Evolutionary conservation across 78 protist genomes (phyloP).

Genomic region (Monosiga brevicollis): DNA sequence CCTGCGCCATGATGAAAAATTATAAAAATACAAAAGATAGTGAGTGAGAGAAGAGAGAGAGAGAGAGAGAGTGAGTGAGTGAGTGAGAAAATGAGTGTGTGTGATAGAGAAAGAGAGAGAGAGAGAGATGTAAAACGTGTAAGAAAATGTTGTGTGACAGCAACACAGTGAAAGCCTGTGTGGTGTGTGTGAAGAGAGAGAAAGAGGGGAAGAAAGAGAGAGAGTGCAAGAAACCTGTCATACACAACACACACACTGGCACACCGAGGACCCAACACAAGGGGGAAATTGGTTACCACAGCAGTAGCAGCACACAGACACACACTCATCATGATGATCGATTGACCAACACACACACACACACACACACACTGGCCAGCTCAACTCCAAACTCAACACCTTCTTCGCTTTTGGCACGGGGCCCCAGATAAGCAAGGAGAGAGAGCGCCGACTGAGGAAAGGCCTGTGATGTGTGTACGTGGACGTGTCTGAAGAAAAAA

Average conservation of each 20-base stretch:
- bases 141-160: not conserved
- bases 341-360: not conserved
- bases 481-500: too few relatives aligned
- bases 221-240: not conserved
- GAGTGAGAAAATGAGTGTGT: not conserved
- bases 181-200: not conserved
- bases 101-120: not conserved
- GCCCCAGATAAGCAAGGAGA: too few relatives aligned
- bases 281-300: not conserved
- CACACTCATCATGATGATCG: too few relatives aligned
- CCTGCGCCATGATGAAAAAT: not conserved
- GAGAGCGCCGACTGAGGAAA: too few relatives aligned
- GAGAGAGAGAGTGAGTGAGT: not conserved
- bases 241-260: not conserved
- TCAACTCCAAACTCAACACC: not conserved
- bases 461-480: too few relatives aligned
- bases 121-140: not conserved
- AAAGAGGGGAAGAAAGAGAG: not conserved
- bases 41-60: not conserved
- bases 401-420: too few relatives aligned
- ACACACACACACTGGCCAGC: not conserved
- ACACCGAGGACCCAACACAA: not conserved
- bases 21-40: too few relatives aligned
- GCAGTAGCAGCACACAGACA: not conserved
- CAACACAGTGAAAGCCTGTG: not conserved